phyloP scores from a whole-genome alignment of 2,329 filamentous ascomycete genomes.

The Fusarium napiforme region DNA sequence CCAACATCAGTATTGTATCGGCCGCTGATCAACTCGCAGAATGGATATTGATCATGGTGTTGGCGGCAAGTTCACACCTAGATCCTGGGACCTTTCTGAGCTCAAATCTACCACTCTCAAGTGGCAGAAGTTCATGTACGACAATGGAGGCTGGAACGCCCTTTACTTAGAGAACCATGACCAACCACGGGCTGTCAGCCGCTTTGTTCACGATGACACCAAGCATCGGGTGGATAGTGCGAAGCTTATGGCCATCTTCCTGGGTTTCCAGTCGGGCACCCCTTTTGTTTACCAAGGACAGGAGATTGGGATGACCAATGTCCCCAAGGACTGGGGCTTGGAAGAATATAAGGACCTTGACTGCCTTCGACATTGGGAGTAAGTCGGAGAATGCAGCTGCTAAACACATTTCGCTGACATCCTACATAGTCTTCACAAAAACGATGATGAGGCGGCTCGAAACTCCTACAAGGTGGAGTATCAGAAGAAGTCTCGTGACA shows the following conservation, averaged over 20 bases:
- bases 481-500: constrained; percentile 72
- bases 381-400: constrained; percentile 24
- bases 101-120: constrained; percentile 65
- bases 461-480: constrained; percentile 56
- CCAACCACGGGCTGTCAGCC: constrained; percentile 68
- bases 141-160: constrained; percentile 71
- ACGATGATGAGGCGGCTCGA: constrained; percentile 53
- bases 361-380: constrained; percentile 63
- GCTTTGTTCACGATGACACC: constrained; percentile 63
- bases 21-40: constrained; percentile 41
- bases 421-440: constrained; percentile 49
- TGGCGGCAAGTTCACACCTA: constrained; percentile 56
- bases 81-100: constrained; percentile 59
- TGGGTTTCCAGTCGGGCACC: constrained; percentile 69
- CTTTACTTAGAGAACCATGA: constrained; percentile 75
- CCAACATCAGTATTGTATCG: too few relatives aligned
- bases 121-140: constrained; percentile 70
- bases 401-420: neutral
- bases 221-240: constrained; percentile 61
- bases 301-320: constrained; percentile 74
- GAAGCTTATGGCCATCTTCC: constrained; percentile 69
- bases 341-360: constrained; percentile 77
- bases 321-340: constrained; percentile 69
- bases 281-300: constrained; percentile 77
- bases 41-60: constrained; percentile 62